Base-by-base conservation (phyloP, 2,329 filamentous ascomycete genomes). In the Fusarium aywerte region DNA sequence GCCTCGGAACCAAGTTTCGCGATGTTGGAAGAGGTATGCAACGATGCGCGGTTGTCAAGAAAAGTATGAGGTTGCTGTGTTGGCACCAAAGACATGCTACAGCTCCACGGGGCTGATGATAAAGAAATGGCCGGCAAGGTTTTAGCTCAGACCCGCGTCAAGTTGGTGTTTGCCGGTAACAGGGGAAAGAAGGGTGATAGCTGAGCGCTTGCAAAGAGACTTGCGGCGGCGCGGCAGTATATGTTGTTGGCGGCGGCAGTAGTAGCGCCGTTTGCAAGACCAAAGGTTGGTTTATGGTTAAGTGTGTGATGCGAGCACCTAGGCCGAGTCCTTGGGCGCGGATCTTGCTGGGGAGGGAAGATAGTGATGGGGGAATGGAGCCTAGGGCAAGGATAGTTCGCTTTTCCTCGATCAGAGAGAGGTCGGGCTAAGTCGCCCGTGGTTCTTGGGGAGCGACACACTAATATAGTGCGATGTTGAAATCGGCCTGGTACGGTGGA, bases 381-480 rank as follows among this genome's bases (percentile, higher is more conserved):
- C 58, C 68, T 69, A 71, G 70, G 63, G 73, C 73, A 74, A 74
- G 74, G 74, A 75, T 76, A 63, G 67, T 68, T 70, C 70, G 60
- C 67, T 68, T 69, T 72, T 69, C 62, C 71, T 66, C 71, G 73
- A 75, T 75, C 74, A 75, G 56, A 70, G 65, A 68, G 69, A 73
- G 65, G 70, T 74, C 69, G 64, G 71, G 66, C 73, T 75, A 75
- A 59, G 62, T 65, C 55, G 60, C 70, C 66, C 69, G 71, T 74
- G 71, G 67, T 71, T 74, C 75, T 77, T 77, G 76, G 76, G 77
- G 76, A 77, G 74, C 69, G 70, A 72, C 70, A 71, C 74, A 77
- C 77, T 79, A 79, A 77, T 79, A 79, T 79, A 79, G 77, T 78
- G 75, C 75, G 74, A 67, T 76, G 71, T 76, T 73, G 72, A 68